A percentile compares a stretch with the other conserved stretches of the same genome.
Evolutionary conservation across 108 stramenopile genomes (phyloP).

Genomic region (Asterionellopsis glacialis): DNA sequence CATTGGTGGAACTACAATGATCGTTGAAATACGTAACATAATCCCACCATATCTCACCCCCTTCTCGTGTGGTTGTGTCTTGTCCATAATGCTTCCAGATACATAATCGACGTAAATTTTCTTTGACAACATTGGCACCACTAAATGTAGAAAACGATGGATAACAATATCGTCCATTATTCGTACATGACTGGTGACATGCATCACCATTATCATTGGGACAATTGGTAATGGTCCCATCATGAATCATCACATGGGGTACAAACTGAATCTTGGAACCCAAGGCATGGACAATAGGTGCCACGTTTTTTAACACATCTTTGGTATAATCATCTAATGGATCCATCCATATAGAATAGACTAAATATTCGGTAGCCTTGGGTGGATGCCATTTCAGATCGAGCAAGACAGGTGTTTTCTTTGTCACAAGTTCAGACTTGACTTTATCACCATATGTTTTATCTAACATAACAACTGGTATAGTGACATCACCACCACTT

Average conservation of each 20-base stretch:
- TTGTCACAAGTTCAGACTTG: slow-evolving; percentile 41
- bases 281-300: slow-evolving; percentile 53
- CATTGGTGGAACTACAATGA: slow-evolving; percentile 20
- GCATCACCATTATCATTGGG: not conserved
- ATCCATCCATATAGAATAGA: slow-evolving; percentile 80
- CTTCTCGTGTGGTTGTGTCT: slow-evolving; percentile 20
- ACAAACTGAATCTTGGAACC: slow-evolving; percentile 18
- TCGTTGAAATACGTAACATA: slow-evolving; percentile 49
- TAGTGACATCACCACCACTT: slow-evolving; percentile 83
- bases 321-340: slow-evolving; percentile 54
- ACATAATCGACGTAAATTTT: slow-evolving; percentile 56
- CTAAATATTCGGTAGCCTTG: slow-evolving; percentile 73
- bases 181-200: slow-evolving; percentile 45
- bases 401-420: slow-evolving; percentile 49
- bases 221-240: not conserved
- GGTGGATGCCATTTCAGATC: slow-evolving; percentile 86
- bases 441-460: slow-evolving; percentile 67
- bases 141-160: slow-evolving; percentile 25
- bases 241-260: not conserved
- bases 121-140: slow-evolving; percentile 60
- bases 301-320: slow-evolving; percentile 68
- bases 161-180: slow-evolving; percentile 65
- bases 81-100: slow-evolving; percentile 48
- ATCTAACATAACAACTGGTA: slow-evolving; percentile 80
- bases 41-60: slow-evolving; percentile 46